Conservation (phyloP, 176 grass and related monocot species). For the Oryza meyeriana region DNA sequence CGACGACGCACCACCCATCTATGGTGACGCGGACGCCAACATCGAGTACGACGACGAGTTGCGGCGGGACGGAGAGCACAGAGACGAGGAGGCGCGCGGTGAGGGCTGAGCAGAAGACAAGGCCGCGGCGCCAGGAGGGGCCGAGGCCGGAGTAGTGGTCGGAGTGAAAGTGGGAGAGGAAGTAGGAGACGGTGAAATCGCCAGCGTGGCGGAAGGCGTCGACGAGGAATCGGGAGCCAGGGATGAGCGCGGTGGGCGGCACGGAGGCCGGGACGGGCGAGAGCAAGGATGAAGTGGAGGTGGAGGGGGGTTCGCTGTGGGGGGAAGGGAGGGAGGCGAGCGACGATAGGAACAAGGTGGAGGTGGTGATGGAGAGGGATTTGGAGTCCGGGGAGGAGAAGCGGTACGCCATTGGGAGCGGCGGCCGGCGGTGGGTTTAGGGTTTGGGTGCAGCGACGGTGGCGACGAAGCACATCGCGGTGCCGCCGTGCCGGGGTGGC, state of each 20-base stretch:
- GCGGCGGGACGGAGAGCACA: conserved; percentile 56
- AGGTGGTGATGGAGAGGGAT: conserved; percentile 43
- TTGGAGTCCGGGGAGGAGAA: conserved; percentile 37
- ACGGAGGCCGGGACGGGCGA: conserved; percentile 53
- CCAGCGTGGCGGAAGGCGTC: conserved; percentile 80
- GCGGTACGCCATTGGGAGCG: conserved; percentile 41
- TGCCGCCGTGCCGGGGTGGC: neutral
- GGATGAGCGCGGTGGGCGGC: conserved; percentile 53
- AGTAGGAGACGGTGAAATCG: conserved; percentile 83
- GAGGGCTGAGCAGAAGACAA: conserved; percentile 68
- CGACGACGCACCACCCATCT: conserved; percentile 56
- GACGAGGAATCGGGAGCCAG: conserved; percentile 73
- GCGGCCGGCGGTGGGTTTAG: conserved; percentile 16
- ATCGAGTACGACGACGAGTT: conserved; percentile 56
- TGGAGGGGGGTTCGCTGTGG: conserved; percentile 17
- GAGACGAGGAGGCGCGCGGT: conserved; percentile 65
- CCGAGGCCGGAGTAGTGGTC: conserved; percentile 79
- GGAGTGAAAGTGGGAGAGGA: conserved; percentile 95
- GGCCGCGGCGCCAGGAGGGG: conserved; percentile 67
- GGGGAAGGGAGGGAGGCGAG: conserved; percentile 27
- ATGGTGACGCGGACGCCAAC: conserved; percentile 41
- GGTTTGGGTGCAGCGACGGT: neutral
- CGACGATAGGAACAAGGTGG: conserved; percentile 36
- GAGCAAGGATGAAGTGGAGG: conserved; percentile 25
- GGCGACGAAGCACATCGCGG: conserved; percentile 18